Percentiles rank a stretch among this genome's conserved stretches.
phyloP scores from a whole-genome alignment of 1,284 basidiomycete genomes.

The Moesziomyces sp. region DNA sequence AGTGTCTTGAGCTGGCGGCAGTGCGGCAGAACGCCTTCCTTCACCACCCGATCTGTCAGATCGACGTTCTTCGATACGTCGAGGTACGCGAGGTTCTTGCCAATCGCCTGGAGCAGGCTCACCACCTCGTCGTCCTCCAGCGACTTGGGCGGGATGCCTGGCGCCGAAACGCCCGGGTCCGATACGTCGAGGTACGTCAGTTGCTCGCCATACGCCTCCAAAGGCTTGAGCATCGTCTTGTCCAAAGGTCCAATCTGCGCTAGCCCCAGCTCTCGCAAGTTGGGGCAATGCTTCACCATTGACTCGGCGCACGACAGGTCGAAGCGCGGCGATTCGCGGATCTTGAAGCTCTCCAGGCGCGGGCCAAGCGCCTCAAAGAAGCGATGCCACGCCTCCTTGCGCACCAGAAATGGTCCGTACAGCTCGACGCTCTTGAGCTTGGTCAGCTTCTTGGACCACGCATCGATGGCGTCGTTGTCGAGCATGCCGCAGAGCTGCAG shows the following conservation, averaged over 20 bases:
- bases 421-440: constrained; percentile 80
- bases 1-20: constrained; percentile 74
- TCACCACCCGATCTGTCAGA: constrained; percentile 74
- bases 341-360: constrained; percentile 78
- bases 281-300: constrained; percentile 76
- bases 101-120: constrained; percentile 73
- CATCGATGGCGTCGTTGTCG: constrained; percentile 75
- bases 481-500: constrained; percentile 90
- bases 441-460: constrained; percentile 77
- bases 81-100: constrained; percentile 72
- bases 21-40: constrained; percentile 74
- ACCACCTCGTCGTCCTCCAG: constrained; percentile 75
- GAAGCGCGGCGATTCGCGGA: constrained; percentile 84
- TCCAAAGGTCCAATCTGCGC: constrained; percentile 78
- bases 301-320: constrained; percentile 77
- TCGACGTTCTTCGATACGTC: constrained; percentile 75
- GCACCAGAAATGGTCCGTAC: constrained; percentile 88
- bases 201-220: constrained; percentile 68
- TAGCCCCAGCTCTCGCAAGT: constrained; percentile 78
- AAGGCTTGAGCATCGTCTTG: constrained; percentile 54
- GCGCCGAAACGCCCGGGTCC: constrained; percentile 70
- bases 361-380: constrained; percentile 77
- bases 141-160: constrained; percentile 67
- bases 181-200: constrained; percentile 76
- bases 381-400: constrained; percentile 77